These are phyloP conservation scores for Tolypocladium paradoxum DNA, from an alignment of 2,329 filamentous ascomycete genomes.

Conservation along the genomic window DNA sequence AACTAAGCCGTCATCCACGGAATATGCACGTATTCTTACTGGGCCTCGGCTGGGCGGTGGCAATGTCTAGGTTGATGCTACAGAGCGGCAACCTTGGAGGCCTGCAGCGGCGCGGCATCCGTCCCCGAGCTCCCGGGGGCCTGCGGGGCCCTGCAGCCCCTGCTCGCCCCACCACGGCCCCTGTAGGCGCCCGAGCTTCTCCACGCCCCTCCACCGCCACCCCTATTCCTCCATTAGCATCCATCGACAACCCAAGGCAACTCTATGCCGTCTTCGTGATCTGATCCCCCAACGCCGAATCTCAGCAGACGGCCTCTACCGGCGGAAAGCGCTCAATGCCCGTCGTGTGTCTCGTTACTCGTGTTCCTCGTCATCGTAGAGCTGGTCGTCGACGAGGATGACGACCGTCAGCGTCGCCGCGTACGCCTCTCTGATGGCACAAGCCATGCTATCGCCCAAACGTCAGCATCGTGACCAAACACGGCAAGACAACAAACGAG, in stretches of 20 bases:
- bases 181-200: background rate
- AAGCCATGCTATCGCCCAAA: slow-evolving; percentile 45
- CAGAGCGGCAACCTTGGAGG: too few species aligned
- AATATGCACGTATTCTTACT: background rate
- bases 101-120: background rate
- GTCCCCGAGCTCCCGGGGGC: background rate
- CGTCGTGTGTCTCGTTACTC: background rate
- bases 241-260: too few species aligned
- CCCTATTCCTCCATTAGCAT: background rate
- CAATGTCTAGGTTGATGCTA: background rate
- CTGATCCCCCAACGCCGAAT: background rate
- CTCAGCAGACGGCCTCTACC: background rate
- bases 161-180: background rate
- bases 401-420: slow-evolving; percentile 63
- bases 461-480: slow-evolving; percentile 7
- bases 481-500: background rate
- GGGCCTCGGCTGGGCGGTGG: background rate
- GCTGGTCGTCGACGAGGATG: slow-evolving; percentile 49
- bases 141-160: too few species aligned
- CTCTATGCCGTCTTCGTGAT: background rate
- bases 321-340: background rate
- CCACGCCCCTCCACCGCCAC: background rate
- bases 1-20: background rate
- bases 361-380: slow-evolving; percentile 31
- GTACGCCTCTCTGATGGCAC: slow-evolving; percentile 65